Evolutionary conservation across 2,329 filamentous ascomycete species (phyloP).

Genomic region (Plectosphaerella sp.): DNA sequence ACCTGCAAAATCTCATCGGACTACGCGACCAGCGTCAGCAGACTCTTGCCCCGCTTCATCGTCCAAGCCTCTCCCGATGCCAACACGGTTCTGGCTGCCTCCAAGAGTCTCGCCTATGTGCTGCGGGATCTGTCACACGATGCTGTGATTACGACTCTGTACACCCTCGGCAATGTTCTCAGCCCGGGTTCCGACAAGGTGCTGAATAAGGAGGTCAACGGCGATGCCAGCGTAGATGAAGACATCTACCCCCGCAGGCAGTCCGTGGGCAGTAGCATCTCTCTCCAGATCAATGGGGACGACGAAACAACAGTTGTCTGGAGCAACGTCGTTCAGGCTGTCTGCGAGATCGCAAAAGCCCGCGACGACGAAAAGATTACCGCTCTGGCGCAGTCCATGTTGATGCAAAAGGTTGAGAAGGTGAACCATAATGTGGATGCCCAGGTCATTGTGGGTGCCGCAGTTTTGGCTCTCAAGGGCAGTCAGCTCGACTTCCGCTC

Average conservation of each 20-base stretch:
- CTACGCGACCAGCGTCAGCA: slow-evolving; percentile 71
- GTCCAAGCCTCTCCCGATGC: slow-evolving; percentile 74
- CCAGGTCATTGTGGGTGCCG: slow-evolving; percentile 79
- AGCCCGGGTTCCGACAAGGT: slow-evolving; percentile 63
- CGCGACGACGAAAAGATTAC: slow-evolving; percentile 89
- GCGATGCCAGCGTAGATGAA: slow-evolving; percentile 23
- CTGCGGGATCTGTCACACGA: slow-evolving; percentile 83
- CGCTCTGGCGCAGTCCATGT: slow-evolving; percentile 88
- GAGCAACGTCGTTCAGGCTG: slow-evolving; percentile 87
- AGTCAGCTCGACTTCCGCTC: slow-evolving; percentile 80
- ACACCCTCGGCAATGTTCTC: slow-evolving; percentile 92
- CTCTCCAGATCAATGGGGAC: slow-evolving; percentile 68
- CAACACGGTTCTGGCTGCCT: slow-evolving; percentile 69
- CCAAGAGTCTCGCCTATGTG: slow-evolving; percentile 78
- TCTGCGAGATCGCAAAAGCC: slow-evolving; percentile 80
- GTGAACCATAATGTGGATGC: slow-evolving; percentile 76
- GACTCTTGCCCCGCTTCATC: slow-evolving; percentile 79
- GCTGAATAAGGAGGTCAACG: slow-evolving; percentile 48
- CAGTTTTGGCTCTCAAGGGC: slow-evolving; percentile 70
- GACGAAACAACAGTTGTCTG: slow-evolving; percentile 77
- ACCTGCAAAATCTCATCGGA: slow-evolving; percentile 70
- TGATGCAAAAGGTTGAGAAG: slow-evolving; percentile 91
- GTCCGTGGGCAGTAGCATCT: slow-evolving; percentile 72
- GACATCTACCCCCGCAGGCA: slow-evolving; percentile 50
- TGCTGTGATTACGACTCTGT: slow-evolving; percentile 89